phyloP scores from a whole-genome alignment of 495 filamentous ascomycete species.

The Penicillium mononematosum region DNA sequence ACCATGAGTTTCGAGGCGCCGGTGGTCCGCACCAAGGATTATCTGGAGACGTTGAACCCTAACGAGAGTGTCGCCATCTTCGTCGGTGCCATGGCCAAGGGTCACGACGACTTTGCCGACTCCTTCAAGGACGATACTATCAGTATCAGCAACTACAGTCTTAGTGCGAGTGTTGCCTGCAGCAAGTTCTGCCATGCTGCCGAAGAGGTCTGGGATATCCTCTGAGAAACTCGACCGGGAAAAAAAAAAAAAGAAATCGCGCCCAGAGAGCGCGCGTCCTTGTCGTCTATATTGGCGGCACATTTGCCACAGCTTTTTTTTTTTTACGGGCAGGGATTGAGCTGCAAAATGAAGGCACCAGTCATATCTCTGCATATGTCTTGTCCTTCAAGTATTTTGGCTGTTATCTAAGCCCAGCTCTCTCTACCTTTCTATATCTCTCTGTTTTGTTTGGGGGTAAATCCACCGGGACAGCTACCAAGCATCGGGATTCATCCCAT shows the following conservation, averaged over 20 bases:
- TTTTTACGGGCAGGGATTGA: conserved; percentile 24
- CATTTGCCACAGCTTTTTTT: conserved; percentile 15
- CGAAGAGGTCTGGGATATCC: conserved; percentile 92
- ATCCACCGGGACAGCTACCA: conserved; percentile 4
- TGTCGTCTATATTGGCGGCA: conserved; percentile 9
- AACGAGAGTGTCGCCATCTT: conserved; percentile 96
- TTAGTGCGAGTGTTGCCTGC: conserved; percentile 95
- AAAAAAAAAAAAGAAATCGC: conserved; percentile 13
- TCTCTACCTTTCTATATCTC: conserved; percentile 12
- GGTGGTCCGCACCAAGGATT: conserved; percentile 83
- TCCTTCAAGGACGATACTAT: conserved; percentile 93
- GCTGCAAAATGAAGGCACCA: conserved; percentile 4
- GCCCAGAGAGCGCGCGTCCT: conserved; percentile 16
- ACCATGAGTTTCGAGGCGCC: conserved; percentile 89
- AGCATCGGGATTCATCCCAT: conserved; percentile 14
- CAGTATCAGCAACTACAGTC: conserved; percentile 95
- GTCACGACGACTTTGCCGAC: conserved; percentile 92
- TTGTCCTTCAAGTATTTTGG: conserved; percentile 9
- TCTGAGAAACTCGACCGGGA: conserved; percentile 48
- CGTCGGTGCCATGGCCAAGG: conserved; percentile 98
- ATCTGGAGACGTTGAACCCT: conserved; percentile 70
- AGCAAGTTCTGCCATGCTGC: conserved; percentile 99
- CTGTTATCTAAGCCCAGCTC: conserved; percentile 8
- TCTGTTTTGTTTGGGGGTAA: conserved; percentile 10
- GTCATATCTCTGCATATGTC: background rate